Base-by-base conservation (phyloP, 768 basidiomycete species). In the Termitomyces sp. region DNA sequence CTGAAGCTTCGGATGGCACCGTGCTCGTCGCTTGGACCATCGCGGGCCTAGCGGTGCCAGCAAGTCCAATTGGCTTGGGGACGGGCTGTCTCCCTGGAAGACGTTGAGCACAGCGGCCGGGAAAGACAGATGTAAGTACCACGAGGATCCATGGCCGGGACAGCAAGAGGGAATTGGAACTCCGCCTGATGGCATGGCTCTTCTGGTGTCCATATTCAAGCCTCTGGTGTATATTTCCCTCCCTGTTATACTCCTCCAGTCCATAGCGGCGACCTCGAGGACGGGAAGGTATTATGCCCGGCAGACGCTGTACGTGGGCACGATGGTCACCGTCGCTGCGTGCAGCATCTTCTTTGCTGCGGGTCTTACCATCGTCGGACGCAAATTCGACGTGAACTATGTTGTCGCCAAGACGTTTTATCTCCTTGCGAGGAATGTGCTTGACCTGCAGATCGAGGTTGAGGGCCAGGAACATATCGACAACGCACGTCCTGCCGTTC, bases 341-440 rank as follows among this genome's bases (percentile, higher is more conserved):
- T 87, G 86, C 76, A 90, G 90, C 51, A 78, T 88, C 50, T 68
- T 89, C 58, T 75, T 87, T 49, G 86, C 88, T 2, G 75, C 89
- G 7, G 82, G 81, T 13, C 78, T 93, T 79, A 75, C 82, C 20
- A 67, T 90, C 46, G 69, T 82, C 18, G 93, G 93, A 48, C 82
- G 82, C 53, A 76, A 87, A 34, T 86, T 84, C 70, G 89, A 95
- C 65, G 88, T 89, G 61, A 93, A 95, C 75, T 86, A 81, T 65
- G 77, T 88, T 67, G 87, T 95, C 45, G 96, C 94, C 11, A 77
- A 89, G 62, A 83, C 82, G 48, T 98, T 98, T 79, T 92, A 96
- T 75, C 66, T 69, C 48, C 58, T 91, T 57, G 84, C 85, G 51
- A 79, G 84, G 36, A 83, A 80, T 18, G 69, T 84, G 2, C 68